Percentiles rank a stretch among this genome's conserved stretches.
These are phyloP conservation scores for Macrophomina pseudophaseolina DNA, from an alignment of 2,329 filamentous ascomycete species.

Conservation along the genomic window DNA sequence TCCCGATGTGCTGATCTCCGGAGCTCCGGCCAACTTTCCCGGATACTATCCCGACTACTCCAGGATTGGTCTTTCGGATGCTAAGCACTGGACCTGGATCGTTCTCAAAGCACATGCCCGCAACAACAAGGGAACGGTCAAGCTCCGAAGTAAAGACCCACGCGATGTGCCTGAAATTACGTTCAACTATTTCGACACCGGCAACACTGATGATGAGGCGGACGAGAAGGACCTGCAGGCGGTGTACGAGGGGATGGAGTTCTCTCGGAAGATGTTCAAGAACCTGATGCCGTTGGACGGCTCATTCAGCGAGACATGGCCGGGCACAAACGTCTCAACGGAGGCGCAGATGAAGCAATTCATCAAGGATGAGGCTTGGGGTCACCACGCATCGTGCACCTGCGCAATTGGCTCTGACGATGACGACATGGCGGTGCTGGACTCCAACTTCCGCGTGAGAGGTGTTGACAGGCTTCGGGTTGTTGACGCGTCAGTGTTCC, in stretches of 20 bases:
- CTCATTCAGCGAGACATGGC: conserved; percentile 50
- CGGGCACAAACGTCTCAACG: conserved; percentile 47
- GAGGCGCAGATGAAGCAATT: conserved; percentile 50
- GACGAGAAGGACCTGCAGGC: conserved; percentile 51
- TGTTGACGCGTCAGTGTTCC: conserved; percentile 66
- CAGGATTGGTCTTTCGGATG: conserved; percentile 49
- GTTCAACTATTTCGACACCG: conserved; percentile 49
- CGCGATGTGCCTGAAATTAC: conserved; percentile 65
- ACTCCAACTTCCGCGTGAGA: conserved; percentile 62
- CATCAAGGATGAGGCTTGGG: conserved; percentile 38
- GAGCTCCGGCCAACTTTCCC: conserved; percentile 59
- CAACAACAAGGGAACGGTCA: conserved; percentile 66
- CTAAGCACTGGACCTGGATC: conserved; percentile 54
- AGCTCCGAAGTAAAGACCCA: conserved; percentile 64
- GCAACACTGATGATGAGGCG: conserved; percentile 48
- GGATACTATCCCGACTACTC: conserved; percentile 63
- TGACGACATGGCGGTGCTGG: conserved; percentile 62
- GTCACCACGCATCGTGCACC: conserved; percentile 63
- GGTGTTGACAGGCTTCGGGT: conserved; percentile 62
- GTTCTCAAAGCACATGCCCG: conserved; percentile 68
- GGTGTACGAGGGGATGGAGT: conserved; percentile 60
- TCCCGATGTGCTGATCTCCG: conserved; percentile 52
- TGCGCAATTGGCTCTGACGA: conserved; percentile 60
- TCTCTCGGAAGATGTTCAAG: conserved; percentile 52
- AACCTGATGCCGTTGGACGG: conserved; percentile 28